These are phyloP conservation scores for Gossypium herbaceum DNA, from an alignment of 345 rosid species.

Conservation along the genomic window DNA sequence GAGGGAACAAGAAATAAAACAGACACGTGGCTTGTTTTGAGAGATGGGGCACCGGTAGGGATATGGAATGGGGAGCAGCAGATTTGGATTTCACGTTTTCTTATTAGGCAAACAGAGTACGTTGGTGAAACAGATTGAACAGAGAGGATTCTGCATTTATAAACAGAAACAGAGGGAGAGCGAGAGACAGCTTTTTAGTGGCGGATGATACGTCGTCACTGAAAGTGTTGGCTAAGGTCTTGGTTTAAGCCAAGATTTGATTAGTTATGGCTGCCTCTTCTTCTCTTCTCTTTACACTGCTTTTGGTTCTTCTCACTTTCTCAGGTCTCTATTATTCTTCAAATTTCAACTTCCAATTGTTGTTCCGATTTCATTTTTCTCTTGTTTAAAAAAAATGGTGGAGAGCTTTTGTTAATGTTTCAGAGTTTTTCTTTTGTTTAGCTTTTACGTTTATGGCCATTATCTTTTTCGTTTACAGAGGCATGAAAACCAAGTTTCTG, in stretches of 20 bases:
- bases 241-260: slow-evolving; percentile 19
- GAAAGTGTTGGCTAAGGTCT: slow-evolving; percentile 6
- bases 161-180: neutral
- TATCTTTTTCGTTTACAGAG: neutral
- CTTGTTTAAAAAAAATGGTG: neutral
- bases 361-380: slow-evolving; percentile 10
- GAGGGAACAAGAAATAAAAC: too few species aligned
- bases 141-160: neutral
- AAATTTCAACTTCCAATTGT: neutral
- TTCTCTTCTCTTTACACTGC: slow-evolving; percentile 24
- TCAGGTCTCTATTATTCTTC: slow-evolving; percentile 42
- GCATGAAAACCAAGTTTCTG: neutral
- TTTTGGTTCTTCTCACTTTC: slow-evolving; percentile 37
- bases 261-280: slow-evolving; percentile 36
- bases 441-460: neutral
- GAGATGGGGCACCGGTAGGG: neutral
- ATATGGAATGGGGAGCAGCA: neutral
- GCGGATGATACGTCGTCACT: slow-evolving; percentile 5
- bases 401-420: neutral
- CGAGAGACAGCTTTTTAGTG: neutral
- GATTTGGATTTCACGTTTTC: neutral
- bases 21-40: neutral
- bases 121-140: neutral
- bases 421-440: neutral
- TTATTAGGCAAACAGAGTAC: neutral